phyloP scores from a whole-genome alignment of 139 green algal genomes.

The Penium margaritaceum region DNA sequence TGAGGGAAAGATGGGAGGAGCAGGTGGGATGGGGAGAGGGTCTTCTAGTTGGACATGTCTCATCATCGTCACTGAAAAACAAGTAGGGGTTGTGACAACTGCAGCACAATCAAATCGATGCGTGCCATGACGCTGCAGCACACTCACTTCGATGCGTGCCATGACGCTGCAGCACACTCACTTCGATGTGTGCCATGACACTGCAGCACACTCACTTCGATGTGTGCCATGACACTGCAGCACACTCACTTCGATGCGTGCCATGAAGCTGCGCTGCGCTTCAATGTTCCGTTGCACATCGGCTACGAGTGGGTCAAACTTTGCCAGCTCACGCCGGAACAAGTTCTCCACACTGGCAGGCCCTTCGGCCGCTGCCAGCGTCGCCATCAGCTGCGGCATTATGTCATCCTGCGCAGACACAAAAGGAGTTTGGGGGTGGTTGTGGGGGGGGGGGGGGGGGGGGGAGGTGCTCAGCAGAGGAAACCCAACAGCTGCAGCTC shows the following conservation, averaged over 20 bases:
- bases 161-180: no score
- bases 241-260: slow-evolving; percentile 32
- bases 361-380: no score
- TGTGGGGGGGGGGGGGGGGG: no score
- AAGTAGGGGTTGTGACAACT: no score
- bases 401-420: slow-evolving; percentile 79
- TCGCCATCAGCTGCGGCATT: slow-evolving; percentile 74
- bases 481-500: no score
- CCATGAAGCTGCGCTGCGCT: slow-evolving; percentile 23
- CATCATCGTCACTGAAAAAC: no score
- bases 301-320: slow-evolving; percentile 68
- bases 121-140: neutral
- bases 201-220: neutral
- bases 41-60: no score
- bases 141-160: neutral
- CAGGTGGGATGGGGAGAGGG: no score
- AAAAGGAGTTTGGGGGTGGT: no score
- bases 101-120: neutral
- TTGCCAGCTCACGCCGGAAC: slow-evolving; percentile 71
- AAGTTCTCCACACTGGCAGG: slow-evolving; percentile 53
- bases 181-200: no score
- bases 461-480: no score
- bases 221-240: neutral
- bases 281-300: slow-evolving; percentile 42
- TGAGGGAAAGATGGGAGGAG: neutral